phyloP scores from a whole-genome alignment of 768 basidiomycete species.

The Auricularia sp. region DNA sequence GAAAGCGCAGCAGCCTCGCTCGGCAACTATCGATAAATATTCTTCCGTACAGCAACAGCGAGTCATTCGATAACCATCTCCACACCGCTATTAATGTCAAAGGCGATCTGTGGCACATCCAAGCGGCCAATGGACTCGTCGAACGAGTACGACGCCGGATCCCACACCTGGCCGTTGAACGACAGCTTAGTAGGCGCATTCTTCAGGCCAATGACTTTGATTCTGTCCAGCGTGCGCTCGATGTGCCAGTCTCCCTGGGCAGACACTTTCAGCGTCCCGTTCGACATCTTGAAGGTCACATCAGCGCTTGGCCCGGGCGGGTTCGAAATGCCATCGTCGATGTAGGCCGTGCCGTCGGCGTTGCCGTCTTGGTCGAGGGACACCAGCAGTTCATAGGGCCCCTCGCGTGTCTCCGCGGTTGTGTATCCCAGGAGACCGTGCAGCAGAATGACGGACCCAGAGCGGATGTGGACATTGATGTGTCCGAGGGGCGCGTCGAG shows the following conservation, averaged over 20 bases:
- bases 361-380: slow-evolving; percentile 36
- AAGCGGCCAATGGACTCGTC: no score
- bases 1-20: no score
- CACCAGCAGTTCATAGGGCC: slow-evolving; percentile 53
- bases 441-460: slow-evolving; percentile 57
- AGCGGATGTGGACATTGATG: slow-evolving; percentile 66
- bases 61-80: no score
- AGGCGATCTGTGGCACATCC: no score
- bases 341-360: slow-evolving; percentile 50
- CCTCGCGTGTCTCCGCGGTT: slow-evolving; percentile 49
- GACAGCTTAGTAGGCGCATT: no score
- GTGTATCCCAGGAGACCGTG: slow-evolving; percentile 55
- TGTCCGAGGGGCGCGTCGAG: slow-evolving; percentile 60
- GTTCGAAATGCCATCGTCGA: slow-evolving; percentile 60
- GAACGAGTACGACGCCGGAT: no score
- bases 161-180: no score
- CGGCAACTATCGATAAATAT: no score
- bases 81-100: no score
- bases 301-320: slow-evolving; percentile 44
- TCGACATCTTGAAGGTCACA: slow-evolving; percentile 33
- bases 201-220: no score
- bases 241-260: slow-evolving; percentile 19
- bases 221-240: no score
- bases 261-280: slow-evolving; percentile 20
- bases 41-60: no score